Base-by-base conservation (phyloP, 2,329 filamentous ascomycete species). In the Exophiala sp. region DNA sequence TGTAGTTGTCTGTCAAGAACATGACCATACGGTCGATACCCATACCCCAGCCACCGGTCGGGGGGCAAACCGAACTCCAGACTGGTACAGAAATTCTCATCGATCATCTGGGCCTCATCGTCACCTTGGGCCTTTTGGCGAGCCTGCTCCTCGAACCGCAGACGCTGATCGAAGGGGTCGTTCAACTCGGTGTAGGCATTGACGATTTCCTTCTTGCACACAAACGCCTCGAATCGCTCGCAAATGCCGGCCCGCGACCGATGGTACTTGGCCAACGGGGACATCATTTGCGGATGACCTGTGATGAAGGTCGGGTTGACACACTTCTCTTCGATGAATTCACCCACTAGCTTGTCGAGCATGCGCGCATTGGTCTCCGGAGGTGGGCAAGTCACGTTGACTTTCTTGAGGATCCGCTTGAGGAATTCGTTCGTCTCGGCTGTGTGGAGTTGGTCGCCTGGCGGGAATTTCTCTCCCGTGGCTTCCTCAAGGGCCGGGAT, bases 101-200 rank as follows among this genome's bases (percentile, higher is more conserved):
- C 94, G 48, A 97, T 83, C 61, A 93, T 75, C 73, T 97, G 93
- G 1, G 91, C 94, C 73, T 98, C 94, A 62, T 97, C 89, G 60
- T 98, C 94, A 65, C 94, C 93, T 72, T 95, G 88, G 5, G 83
- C 88, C 80, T 97, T 97, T 76, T 97, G 90, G 63, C 82, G 79
- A 3, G 90, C 91, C 73, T 98, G 93, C 80, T 97, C 91, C 69
- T 95, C 89, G 68, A 91, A 91, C 23, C 89, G 82, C 57, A 91
- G 73, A 55, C 93, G 82, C 75, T 98, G 93, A 70, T 96, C 90
- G 64, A 95, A 91, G 49, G 91, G 89, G 64, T 96, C 88, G 77
- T 95, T 94, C 79, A 98, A 83, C 81, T 98, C 93, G 32, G 91
- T 97, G 73, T 96, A 94, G 4, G 90, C 90, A 66, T 98, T 97